phyloP scores from a whole-genome alignment of 257 asterid species.

The Petunia axillaris region DNA sequence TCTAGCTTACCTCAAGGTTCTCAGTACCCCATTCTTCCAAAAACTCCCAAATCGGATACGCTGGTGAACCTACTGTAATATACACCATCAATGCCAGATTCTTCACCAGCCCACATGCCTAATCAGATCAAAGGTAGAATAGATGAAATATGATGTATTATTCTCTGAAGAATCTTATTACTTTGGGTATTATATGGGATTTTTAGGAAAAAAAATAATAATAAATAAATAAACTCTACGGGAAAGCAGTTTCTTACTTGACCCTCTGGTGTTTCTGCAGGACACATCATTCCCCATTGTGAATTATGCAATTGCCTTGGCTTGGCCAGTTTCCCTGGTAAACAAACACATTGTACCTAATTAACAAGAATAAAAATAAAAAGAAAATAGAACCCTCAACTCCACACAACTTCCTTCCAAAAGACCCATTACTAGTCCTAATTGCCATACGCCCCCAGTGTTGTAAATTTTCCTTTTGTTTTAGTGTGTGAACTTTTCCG shows the following conservation, averaged over 20 bases:
- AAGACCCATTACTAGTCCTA: not conserved
- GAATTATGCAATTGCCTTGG: conserved; percentile 96
- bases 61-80: conserved; percentile 93
- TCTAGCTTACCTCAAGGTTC: conserved; percentile 73
- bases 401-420: conserved; percentile 6
- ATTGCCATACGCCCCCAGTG: not conserved
- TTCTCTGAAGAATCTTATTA: not conserved
- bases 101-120: conserved; percentile 97
- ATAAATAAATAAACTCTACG: conserved; percentile 6
- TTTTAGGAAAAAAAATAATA: not conserved
- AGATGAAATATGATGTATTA: not conserved
- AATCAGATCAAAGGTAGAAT: conserved; percentile 28
- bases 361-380: not conserved
- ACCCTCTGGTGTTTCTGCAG: conserved; percentile 98
- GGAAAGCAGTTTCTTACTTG: conserved; percentile 53
- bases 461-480: not conserved
- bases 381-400: conserved; percentile 16
- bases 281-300: conserved; percentile 99
- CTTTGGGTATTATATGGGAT: no score
- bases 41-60: conserved; percentile 89
- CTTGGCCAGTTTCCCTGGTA: conserved; percentile 80
- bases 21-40: conserved; percentile 98
- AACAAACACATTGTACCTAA: conserved; percentile 26
- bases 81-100: conserved; percentile 94
- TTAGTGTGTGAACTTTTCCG: not conserved